phyloP scores from a whole-genome alignment of 257 asterid genomes.

The Catharanthus roseus region DNA sequence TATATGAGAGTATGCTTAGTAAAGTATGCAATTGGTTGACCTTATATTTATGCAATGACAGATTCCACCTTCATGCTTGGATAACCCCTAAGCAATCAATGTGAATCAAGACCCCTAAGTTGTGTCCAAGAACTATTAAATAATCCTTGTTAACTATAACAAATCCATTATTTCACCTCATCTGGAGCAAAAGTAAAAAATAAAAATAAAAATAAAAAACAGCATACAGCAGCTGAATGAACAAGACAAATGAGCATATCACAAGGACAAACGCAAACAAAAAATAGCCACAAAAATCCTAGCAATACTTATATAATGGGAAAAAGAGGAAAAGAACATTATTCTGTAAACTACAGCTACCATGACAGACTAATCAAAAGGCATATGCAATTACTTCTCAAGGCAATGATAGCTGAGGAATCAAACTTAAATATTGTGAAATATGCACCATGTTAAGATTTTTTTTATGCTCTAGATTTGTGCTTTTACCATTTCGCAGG shows the following conservation, averaged over 20 bases:
- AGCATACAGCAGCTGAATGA: not conserved
- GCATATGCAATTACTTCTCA: not conserved
- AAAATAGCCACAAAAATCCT: not conserved
- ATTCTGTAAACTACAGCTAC: not conserved
- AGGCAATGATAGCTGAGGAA: not conserved
- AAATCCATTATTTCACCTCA: not conserved
- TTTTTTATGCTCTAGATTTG: not conserved
- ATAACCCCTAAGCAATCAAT: not conserved
- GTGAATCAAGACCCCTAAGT: not conserved
- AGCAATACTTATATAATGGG: not conserved
- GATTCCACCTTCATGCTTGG: not conserved
- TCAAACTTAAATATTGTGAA: not conserved
- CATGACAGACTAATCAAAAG: not conserved
- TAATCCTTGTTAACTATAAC: not conserved
- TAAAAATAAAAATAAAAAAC: too few species aligned
- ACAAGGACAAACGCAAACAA: not conserved
- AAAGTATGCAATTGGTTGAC: not conserved
- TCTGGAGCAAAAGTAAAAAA: not conserved
- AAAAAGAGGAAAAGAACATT: not conserved
- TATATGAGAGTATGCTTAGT: not conserved
- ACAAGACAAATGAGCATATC: not conserved
- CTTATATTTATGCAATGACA: not conserved
- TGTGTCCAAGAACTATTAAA: not conserved
- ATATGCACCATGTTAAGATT: not conserved
- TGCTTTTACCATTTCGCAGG: constrained; percentile 68